Evolutionary conservation across 176 grass and related monocot genomes (phyloP), one percentile per base, ranked within the genome.

Genomic region (Zoysia japonica): DNA sequence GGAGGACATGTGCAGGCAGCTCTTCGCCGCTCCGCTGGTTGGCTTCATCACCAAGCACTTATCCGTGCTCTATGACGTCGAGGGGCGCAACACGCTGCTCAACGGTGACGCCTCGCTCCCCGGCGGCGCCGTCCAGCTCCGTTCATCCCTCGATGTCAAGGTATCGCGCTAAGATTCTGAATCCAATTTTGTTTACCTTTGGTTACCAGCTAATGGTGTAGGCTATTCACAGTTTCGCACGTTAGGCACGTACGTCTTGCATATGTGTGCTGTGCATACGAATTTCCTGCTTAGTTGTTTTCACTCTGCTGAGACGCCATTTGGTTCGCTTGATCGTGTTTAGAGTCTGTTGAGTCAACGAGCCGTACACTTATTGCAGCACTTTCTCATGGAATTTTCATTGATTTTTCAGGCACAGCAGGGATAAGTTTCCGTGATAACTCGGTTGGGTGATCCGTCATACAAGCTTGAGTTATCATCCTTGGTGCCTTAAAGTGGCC

Each of bases 111-210:
- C 88, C 40, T 83, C 86, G 40, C 72, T 99, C 65, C 85, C 80
- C 0, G 83, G 87, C 51, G 86, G 78, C 16, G 62, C 85, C 65
- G 61, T 99, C 13, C 88, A 77, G 65, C 76, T 99, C 70, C 78
- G 84, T 59, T 92, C 78, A 13, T 85, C 90, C 10, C 96, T 95
- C 61, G 86, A 99, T 84, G 84, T 94, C 63, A 95, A 93, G 90
- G 96, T 97, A 61, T 19, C 55, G 11, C 16, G 14, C 59, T 5
- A 17, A n/a, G 19, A 65, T 70, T 19, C 40, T 64, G 19, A 20
- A 37, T 17, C 10, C 38, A 53, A 0, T 10, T 59, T 5, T 45
- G 8, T 77, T 43, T 2, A 5, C 19, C 35, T 53, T 61, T 79
- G 5, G 5, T 50, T 16, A 54, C 17, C 37, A n/a, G 37, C 15